Conservation (phyloP, 495 filamentous ascomycete species). For the Penicillium crystallinum region DNA sequence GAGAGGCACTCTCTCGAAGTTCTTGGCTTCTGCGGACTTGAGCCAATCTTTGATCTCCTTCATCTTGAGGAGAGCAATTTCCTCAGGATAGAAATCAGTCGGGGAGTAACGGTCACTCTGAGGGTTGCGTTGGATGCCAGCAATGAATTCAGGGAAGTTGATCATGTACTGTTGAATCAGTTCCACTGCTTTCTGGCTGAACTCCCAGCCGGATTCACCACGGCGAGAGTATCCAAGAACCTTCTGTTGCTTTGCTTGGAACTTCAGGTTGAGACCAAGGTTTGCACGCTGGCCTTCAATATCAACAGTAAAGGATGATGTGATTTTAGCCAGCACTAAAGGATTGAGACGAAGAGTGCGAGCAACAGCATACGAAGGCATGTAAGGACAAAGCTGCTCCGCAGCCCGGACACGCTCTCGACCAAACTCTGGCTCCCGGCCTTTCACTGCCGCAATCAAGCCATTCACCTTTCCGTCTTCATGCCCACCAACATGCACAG, state of each 20-base stretch:
- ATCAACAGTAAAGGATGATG: slow-evolving; percentile 81
- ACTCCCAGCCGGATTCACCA: slow-evolving; percentile 85
- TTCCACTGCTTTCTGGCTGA: slow-evolving; percentile 75
- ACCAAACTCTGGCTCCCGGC: slow-evolving; percentile 76
- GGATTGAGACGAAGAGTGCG: slow-evolving; percentile 75
- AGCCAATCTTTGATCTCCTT: slow-evolving; percentile 89
- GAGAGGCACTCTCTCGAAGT: slow-evolving; percentile 87
- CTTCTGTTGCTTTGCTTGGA: slow-evolving; percentile 90
- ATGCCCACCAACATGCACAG: slow-evolving; percentile 76
- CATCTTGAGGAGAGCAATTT: slow-evolving; percentile 54
- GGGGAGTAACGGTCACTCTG: slow-evolving; percentile 69
- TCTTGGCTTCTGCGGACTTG: slow-evolving; percentile 80
- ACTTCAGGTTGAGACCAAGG: slow-evolving; percentile 92
- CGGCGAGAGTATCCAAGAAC: slow-evolving; percentile 93
- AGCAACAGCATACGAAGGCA: slow-evolving; percentile 80
- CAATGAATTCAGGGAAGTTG: slow-evolving; percentile 91
- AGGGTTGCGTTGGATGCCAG: slow-evolving; percentile 71
- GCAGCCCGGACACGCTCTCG: slow-evolving; percentile 61
- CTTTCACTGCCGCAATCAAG: slow-evolving; percentile 61
- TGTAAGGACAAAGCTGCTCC: slow-evolving; percentile 66
- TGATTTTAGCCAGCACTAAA: slow-evolving; percentile 89
- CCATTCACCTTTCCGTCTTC: slow-evolving; percentile 68
- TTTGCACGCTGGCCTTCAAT: slow-evolving; percentile 77
- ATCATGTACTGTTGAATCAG: slow-evolving; percentile 85
- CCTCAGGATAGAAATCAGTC: slow-evolving; percentile 78